Evolutionary conservation across 2,329 filamentous ascomycete species (phyloP), one percentile per base, ranked within the genome.

Genomic region (Alternaria infectoria): DNA sequence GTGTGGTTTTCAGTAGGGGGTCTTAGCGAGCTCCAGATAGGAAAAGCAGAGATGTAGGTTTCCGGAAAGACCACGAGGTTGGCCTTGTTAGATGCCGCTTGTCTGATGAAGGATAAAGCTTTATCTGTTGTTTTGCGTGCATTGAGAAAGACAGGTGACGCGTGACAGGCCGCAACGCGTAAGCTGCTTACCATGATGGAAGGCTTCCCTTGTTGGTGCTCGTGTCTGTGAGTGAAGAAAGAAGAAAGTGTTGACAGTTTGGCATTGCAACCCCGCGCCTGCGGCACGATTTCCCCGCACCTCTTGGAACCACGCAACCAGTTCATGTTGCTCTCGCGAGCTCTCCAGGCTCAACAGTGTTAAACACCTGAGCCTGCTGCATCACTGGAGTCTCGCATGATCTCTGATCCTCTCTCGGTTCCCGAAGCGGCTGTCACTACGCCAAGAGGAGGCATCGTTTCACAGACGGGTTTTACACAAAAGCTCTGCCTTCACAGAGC

Each of bases 61-160:
- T 87, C 86, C 0, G 86, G 85, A 65, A 87, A 87, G 26, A 86
- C 82, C 12, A 87, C 80, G 4, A 88, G 74, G 21, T 86, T 81
- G 8, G 86, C 85, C 0, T 70, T 69, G 54, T 83, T 79, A 2
- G 54, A 61, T 0, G 83, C 80, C 0, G 86, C 84, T 64, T 80
- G 69, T 15, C 81, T 71, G 58, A 88, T 85, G 9, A 85, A 71
- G 0, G 65, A 64, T 43, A 86, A 78, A 12, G 81, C 81, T 65
- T 86, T 87, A 7, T 81, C 63, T 2, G 83, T 83, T 0, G 85
- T 87, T 9, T 75, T 69, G 6, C 68, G 71, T 3, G 85, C 82
- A 0, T 81, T 82, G 12, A 87, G 81, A 64, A 86, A 85, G 49
- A 84, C 67, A 0, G 86, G 84, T 7, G 80, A 68, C 10, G 63